Evolutionary conservation across 140 eudicot genomes (phyloP).

Genomic region (Oenanthe javanica): DNA sequence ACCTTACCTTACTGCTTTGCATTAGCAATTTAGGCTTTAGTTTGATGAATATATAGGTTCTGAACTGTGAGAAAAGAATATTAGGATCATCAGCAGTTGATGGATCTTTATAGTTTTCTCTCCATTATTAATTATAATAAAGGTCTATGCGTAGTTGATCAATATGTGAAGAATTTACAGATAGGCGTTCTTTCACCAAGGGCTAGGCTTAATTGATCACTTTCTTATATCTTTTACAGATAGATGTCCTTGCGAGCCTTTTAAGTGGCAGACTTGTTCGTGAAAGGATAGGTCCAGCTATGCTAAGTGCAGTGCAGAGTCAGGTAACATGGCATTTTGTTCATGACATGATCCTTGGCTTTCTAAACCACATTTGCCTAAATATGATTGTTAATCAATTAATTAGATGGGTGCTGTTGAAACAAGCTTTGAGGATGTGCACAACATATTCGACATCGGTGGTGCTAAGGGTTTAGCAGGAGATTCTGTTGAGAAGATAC

Average conservation of each 20-base stretch:
- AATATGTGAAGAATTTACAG: not conserved
- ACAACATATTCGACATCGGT: constrained; percentile 72
- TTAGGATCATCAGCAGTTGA: constrained; percentile 7
- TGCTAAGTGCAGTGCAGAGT: constrained; percentile 96
- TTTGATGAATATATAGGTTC: not conserved
- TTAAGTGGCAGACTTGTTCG: constrained; percentile 98
- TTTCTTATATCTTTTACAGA: constrained; percentile 31
- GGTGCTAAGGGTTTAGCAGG: constrained; percentile 76
- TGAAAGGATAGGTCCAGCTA: constrained; percentile 94
- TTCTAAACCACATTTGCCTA: constrained; percentile 10
- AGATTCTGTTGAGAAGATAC: constrained; percentile 75
- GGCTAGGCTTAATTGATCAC: not conserved
- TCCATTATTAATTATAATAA: not conserved
- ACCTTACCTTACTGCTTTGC: not conserved
- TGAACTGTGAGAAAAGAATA: constrained; percentile 11
- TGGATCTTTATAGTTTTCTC: not conserved
- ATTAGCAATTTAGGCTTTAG: not conserved
- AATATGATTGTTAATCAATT: not conserved
- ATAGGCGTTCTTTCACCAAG: not conserved
- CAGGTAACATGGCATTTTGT: constrained; percentile 39
- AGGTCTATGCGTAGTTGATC: not conserved
- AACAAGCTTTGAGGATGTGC: constrained; percentile 62
- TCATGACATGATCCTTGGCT: not conserved
- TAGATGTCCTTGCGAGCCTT: constrained; percentile 88
- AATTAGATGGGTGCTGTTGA: constrained; percentile 95